A percentile compares a stretch with the other conserved stretches of the same genome.
These are phyloP conservation scores for Ammopiptanthus mongolicus DNA, from an alignment of 306 rosid species.

Conservation along the genomic window DNA sequence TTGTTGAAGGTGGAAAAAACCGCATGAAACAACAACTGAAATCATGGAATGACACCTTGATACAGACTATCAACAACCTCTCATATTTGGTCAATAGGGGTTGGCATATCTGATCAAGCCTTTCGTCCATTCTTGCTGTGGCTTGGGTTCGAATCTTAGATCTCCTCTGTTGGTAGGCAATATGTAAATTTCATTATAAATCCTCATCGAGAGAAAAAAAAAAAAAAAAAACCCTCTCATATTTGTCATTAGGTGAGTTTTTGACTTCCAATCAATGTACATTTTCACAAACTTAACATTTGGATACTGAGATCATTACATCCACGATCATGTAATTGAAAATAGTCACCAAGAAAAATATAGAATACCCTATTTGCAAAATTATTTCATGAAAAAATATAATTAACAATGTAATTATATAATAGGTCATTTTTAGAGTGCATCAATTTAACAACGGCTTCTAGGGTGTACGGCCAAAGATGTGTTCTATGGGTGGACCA, in stretches of 20 bases:
- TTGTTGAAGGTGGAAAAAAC: background rate
- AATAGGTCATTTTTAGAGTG: background rate
- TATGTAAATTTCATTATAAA: too few species aligned
- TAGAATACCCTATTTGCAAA: background rate
- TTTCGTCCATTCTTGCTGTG: too few species aligned
- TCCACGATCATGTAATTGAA: background rate
- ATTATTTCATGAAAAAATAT: background rate
- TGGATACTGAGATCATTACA: background rate
- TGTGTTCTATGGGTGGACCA: too few species aligned
- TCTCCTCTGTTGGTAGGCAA: too few species aligned
- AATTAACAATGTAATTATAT: background rate
- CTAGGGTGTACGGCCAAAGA: too few species aligned
- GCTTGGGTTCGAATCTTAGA: too few species aligned
- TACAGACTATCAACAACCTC: constrained; percentile 1
- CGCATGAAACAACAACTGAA: background rate
- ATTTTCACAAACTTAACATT: background rate
- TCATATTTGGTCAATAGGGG: too few species aligned
- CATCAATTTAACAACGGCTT: background rate
- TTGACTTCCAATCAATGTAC: background rate
- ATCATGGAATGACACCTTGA: background rate
- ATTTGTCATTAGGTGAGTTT: background rate
- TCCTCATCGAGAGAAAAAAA: too few species aligned
- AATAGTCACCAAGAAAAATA: background rate
- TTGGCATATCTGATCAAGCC: too few species aligned
- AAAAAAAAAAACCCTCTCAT: too few species aligned